Evolutionary conservation across 371 early-diverging fungal genomes (phyloP), one percentile per base, ranked within the genome.

Genomic region (Rhizopus arrhizus): DNA sequence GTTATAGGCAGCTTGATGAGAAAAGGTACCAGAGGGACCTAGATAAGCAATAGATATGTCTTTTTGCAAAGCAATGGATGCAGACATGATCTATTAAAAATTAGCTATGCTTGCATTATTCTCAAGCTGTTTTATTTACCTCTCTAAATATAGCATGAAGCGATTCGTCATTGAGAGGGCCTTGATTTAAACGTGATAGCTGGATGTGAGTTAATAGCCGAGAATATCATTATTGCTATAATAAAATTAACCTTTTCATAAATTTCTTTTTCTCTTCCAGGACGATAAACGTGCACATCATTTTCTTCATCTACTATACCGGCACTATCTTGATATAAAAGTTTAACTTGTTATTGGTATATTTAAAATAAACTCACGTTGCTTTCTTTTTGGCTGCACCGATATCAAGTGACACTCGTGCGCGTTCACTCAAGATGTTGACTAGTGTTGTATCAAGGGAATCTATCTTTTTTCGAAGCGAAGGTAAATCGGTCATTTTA

Each of bases 21-120:
- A 85, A 75, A 91, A 95, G n/a, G 95, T 91, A 34, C 96, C 98
- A 2, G 85, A 81, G 4, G 98, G 96, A 4, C 98, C 98, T 11
- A 98, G 84, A 66, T 91, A 96, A 13, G 93, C 94, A 32, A 97
- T 85, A 5, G 86, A 78, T 7, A 89, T 84, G 16, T 93, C 88
- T 51, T 89, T 84, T 75, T 93, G 92, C 31, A 94, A 78, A 5
- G 92, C 89, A 59, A 95, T 91, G 8, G 93, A 91, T 0, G 94
- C 93, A 2, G 94, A 93, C 93, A 94, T 94, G 70, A 94, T 90
- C 78, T 81, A 45, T 5, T 22, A 7, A 0, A 28, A 2, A 34
- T 51, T 13, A 61, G 32, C 29, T 7, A 61, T 43, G 9, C 10
- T 47, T 34, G 12, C 22, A 15, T 35, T 36, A 50, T 10, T 4